phyloP scores from a whole-genome alignment of 1,284 basidiomycete species.

The Apiotrichum sp. region DNA sequence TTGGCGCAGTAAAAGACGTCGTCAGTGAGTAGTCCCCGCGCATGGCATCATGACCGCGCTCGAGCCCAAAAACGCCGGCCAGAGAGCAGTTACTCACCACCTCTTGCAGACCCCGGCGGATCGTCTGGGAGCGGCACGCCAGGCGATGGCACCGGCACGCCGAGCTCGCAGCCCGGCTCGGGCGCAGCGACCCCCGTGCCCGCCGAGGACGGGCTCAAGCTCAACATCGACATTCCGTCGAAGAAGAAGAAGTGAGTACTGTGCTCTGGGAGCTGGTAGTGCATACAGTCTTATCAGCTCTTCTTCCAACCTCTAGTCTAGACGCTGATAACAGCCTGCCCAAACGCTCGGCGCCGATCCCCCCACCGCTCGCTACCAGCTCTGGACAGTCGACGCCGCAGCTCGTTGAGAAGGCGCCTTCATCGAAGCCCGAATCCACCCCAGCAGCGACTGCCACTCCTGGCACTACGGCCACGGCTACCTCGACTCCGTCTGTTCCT shows the following conservation, averaged over 20 bases:
- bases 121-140: too few species aligned
- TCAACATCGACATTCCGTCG: conserved; percentile 59
- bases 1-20: conserved; percentile 48
- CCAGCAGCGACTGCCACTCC: not conserved
- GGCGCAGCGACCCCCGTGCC: conserved; percentile 23
- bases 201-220: conserved; percentile 52
- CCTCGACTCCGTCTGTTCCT: not conserved
- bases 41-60: too few species aligned
- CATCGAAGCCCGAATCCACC: not conserved
- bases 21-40: not conserved
- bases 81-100: too few species aligned
- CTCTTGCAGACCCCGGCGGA: too few species aligned
- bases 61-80: too few species aligned
- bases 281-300: too few species aligned
- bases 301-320: not conserved
- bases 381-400: too few species aligned
- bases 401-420: too few species aligned
- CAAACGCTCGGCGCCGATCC: not conserved
- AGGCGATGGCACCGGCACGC: not conserved
- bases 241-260: conserved; percentile 1
- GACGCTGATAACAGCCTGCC: not conserved
- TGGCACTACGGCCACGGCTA: not conserved
- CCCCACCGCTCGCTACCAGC: too few species aligned
- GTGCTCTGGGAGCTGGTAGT: too few species aligned
- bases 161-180: conserved; percentile 13